A percentile compares a stretch with the other conserved stretches of the same genome.
These are phyloP conservation scores for Ophiostoma populinum DNA, from an alignment of 2,329 filamentous ascomycete genomes.

Conservation along the genomic window DNA sequence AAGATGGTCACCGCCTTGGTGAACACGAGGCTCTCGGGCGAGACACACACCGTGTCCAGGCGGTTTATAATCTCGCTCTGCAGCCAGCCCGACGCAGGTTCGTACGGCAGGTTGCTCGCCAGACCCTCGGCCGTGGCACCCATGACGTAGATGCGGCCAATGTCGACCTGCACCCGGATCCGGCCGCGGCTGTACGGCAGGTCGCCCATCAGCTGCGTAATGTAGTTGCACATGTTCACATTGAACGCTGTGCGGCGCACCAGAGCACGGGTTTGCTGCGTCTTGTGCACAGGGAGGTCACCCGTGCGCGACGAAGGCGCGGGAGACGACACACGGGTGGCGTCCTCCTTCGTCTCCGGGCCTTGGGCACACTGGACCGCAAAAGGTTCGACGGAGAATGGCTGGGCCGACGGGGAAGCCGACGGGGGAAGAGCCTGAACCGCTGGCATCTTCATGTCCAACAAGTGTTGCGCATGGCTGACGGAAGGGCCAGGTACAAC, in stretches of 20 bases:
- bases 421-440: too few species aligned
- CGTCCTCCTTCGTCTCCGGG: too few species aligned
- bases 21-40: conserved; percentile 12
- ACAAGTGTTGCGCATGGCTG: too few species aligned
- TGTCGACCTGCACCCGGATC: conserved; percentile 14
- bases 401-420: too few species aligned
- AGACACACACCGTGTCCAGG: conserved; percentile 9
- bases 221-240: conserved; percentile 4
- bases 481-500: too few species aligned
- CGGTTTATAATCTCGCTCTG: conserved; percentile 7
- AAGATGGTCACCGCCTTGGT: conserved; percentile 16
- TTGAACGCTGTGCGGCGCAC: conserved; percentile 4
- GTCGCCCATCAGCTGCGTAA: conserved; percentile 8
- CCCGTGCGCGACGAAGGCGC: too few species aligned
- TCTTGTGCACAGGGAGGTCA: not conserved
- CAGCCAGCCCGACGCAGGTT: conserved; percentile 14
- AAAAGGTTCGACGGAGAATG: too few species aligned
- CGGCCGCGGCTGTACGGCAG: conserved; percentile 12
- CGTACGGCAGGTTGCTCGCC: conserved; percentile 12
- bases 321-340: too few species aligned
- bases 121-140: conserved; percentile 11
- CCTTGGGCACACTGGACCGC: too few species aligned
- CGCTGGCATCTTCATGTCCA: too few species aligned
- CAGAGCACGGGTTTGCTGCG: conserved; percentile 4
- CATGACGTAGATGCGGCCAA: conserved; percentile 16